These are phyloP conservation scores for Trapa bicornis DNA, from an alignment of 345 rosid species.

Conservation along the genomic window DNA sequence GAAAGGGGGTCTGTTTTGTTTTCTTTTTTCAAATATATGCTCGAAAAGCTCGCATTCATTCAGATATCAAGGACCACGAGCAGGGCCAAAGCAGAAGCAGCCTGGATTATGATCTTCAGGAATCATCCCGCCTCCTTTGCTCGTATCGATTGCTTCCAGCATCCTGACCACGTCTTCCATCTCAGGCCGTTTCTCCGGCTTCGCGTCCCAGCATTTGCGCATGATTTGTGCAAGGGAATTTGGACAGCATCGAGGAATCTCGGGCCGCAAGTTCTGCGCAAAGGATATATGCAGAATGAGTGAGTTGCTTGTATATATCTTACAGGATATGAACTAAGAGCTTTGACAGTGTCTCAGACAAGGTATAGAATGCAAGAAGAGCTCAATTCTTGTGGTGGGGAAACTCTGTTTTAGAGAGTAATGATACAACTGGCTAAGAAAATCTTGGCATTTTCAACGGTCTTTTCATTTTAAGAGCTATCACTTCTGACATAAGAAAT, in stretches of 20 bases:
- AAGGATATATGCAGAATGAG: neutral
- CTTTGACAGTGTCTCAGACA: too few species aligned
- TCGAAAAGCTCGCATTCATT: neutral
- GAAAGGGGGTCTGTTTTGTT: too few species aligned
- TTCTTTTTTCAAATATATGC: too few species aligned
- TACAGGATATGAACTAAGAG: too few species aligned
- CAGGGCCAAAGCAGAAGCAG: slow-evolving; percentile 63
- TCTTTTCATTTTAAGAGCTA: too few species aligned
- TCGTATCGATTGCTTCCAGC: slow-evolving; percentile 71
- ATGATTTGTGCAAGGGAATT: slow-evolving; percentile 48
- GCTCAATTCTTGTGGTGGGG: too few species aligned
- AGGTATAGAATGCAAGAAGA: too few species aligned
- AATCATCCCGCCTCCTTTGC: slow-evolving; percentile 95
- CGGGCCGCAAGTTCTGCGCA: slow-evolving; percentile 70
- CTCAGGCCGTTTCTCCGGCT: slow-evolving; percentile 68
- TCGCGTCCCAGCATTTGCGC: slow-evolving; percentile 78
- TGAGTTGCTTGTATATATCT: neutral
- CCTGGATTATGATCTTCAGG: slow-evolving; percentile 50
- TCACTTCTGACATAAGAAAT: too few species aligned
- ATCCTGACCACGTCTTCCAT: slow-evolving; percentile 71
- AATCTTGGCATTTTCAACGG: too few species aligned
- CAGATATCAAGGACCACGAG: slow-evolving; percentile 57
- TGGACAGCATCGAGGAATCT: slow-evolving; percentile 83
- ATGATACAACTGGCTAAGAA: slow-evolving; percentile 38
- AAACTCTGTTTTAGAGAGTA: too few species aligned